Conservation (phyloP, 805 yeast species). For the Starmerella apis region DNA sequence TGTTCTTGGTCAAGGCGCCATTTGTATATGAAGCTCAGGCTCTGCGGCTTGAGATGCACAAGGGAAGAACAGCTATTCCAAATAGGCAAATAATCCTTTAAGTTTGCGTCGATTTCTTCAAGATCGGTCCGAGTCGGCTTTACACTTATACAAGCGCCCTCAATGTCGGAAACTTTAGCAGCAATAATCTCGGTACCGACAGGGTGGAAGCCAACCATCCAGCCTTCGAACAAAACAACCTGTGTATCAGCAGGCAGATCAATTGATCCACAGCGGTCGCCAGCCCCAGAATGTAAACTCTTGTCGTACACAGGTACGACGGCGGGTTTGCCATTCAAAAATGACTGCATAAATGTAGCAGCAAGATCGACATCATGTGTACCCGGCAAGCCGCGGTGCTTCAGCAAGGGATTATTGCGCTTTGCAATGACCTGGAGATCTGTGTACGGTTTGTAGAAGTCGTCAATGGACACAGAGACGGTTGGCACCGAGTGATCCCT, state of each 20-base stretch:
- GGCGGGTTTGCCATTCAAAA: constrained; percentile 25
- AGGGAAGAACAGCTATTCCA: constrained; percentile 55
- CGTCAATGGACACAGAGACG: constrained; percentile 63
- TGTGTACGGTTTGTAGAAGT: constrained; percentile 59
- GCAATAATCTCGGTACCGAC: constrained; percentile 24
- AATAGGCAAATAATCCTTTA: constrained; percentile 41
- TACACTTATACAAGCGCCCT: constrained; percentile 25
- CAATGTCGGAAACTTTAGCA: constrained; percentile 20
- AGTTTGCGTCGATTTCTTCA: constrained; percentile 41
- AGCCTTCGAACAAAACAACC: constrained; percentile 76
- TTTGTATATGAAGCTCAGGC: constrained; percentile 50
- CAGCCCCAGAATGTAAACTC: constrained; percentile 57
- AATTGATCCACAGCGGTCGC: constrained; percentile 46
- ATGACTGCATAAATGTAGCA: constrained; percentile 31
- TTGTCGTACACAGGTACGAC: constrained; percentile 68
- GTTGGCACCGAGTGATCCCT: constrained; percentile 32
- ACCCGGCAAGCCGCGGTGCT: constrained; percentile 86
- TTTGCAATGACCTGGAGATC: constrained; percentile 45
- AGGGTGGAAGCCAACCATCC: constrained; percentile 75
- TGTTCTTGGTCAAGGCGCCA: constrained; percentile 79
- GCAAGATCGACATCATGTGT: constrained; percentile 64
- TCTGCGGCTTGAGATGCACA: constrained; percentile 50
- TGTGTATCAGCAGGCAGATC: constrained; percentile 37
- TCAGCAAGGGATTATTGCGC: constrained; percentile 44
- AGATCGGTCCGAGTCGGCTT: constrained; percentile 23